phyloP scores from a whole-genome alignment of 192 early-diverging fungal genomes.

The Bifiguratus adelaidae region DNA sequence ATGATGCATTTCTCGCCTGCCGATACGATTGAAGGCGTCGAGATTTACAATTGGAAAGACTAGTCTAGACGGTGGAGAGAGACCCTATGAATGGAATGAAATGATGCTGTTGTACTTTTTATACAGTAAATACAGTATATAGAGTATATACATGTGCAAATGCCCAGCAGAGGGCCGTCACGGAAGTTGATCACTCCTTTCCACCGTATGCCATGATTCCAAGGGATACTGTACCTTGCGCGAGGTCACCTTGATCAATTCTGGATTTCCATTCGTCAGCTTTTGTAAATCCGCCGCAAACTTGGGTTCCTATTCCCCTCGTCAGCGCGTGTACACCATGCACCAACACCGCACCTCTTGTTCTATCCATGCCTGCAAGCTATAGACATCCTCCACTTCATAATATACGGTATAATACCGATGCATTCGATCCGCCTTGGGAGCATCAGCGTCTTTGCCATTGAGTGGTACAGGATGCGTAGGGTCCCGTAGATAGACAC shows the following conservation, averaged over 20 bases:
- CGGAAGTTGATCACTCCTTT: no score
- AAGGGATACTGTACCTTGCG: neutral
- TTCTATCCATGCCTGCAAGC: neutral
- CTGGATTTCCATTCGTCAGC: neutral
- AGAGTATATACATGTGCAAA: no score
- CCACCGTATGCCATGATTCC: no score
- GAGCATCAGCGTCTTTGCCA: neutral
- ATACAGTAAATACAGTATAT: no score
- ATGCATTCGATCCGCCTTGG: neutral
- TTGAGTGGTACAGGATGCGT: neutral
- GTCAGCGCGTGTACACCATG: neutral
- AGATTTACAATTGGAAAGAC: conserved; percentile 19
- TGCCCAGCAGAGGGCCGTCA: no score
- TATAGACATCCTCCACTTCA: neutral
- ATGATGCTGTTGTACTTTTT: no score
- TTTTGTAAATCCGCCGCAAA: neutral
- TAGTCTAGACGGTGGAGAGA: no score
- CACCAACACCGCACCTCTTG: neutral
- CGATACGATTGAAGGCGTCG: conserved; percentile 22
- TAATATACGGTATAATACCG: neutral
- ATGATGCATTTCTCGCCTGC: conserved; percentile 51
- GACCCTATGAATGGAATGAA: no score
- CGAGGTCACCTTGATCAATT: neutral
- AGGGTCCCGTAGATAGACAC: neutral
- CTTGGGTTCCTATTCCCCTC: neutral